Evolutionary conservation across 2,329 filamentous ascomycete genomes (phyloP).

Genomic region (Plenodomus biglobosus): DNA sequence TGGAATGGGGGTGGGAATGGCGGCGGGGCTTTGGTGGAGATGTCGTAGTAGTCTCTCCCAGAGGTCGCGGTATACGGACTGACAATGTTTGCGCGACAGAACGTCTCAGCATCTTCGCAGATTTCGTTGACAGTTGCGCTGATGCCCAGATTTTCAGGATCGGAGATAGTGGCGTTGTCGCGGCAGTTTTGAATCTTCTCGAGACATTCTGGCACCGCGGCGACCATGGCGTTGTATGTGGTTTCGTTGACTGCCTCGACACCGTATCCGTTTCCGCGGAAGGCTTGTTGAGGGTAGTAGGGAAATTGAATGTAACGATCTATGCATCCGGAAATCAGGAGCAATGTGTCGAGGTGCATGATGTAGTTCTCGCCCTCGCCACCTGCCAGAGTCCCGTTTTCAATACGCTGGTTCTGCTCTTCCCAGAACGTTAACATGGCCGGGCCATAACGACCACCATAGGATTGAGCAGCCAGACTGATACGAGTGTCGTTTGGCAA

Average conservation of each 20-base stretch:
- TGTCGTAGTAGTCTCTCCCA: conserved; percentile 23
- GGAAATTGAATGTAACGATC: conserved; percentile 13
- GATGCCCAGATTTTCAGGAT: conserved; percentile 43
- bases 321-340: conserved; percentile 14
- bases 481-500: conserved; percentile 21
- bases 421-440: conserved; percentile 18
- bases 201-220: conserved; percentile 16
- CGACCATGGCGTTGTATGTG: conserved; percentile 19
- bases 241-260: conserved; percentile 16
- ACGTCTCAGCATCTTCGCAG: conserved; percentile 55
- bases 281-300: conserved; percentile 15
- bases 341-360: conserved; percentile 12
- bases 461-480: conserved; percentile 21
- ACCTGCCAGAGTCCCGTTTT: conserved; percentile 9
- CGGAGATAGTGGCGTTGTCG: conserved; percentile 12
- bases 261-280: conserved; percentile 11
- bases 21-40: conserved; percentile 18
- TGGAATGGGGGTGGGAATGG: conserved; percentile 28
- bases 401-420: conserved; percentile 16
- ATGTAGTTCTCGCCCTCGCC: conserved; percentile 8
- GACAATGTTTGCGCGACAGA: conserved; percentile 30
- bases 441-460: conserved; percentile 15
- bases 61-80: conserved; percentile 18
- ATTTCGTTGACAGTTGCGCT: conserved; percentile 42
- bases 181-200: conserved; percentile 16